Evolutionary conservation across 805 yeast genomes (phyloP).

Genomic region (Cyberlindnera petersonii): DNA sequence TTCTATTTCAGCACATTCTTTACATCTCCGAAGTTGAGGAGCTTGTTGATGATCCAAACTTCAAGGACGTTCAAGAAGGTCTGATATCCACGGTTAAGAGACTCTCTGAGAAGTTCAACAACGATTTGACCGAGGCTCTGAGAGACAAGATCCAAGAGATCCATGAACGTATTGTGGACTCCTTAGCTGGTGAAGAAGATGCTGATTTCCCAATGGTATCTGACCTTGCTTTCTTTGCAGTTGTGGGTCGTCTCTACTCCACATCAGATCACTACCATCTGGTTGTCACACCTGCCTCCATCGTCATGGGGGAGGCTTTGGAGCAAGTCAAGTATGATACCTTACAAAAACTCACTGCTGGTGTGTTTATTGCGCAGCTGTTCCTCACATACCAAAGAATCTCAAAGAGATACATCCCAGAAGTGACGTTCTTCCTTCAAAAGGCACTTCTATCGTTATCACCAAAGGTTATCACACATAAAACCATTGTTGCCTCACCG

Average conservation of each 20-base stretch:
- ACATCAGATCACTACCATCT: constrained; percentile 95
- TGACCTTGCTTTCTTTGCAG: constrained; percentile 63
- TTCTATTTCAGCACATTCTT: constrained; percentile 60
- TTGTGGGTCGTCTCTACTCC: constrained; percentile 78
- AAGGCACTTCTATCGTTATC: constrained; percentile 46
- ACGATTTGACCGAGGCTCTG: constrained; percentile 55
- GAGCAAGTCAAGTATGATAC: constrained; percentile 44
- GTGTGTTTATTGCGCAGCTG: constrained; percentile 62
- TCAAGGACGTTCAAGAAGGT: constrained; percentile 37
- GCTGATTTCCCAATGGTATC: constrained; percentile 37
- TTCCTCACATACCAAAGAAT: constrained; percentile 70
- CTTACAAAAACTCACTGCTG: constrained; percentile 47
- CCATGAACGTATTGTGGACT: constrained; percentile 45
- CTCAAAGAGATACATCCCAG: constrained; percentile 82
- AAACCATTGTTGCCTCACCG: constrained; percentile 11
- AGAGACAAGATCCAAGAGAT: constrained; percentile 54
- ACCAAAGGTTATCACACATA: constrained; percentile 26
- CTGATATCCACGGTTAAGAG: constrained; percentile 47
- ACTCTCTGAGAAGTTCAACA: constrained; percentile 63
- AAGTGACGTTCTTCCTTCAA: constrained; percentile 57
- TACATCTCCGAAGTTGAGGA: constrained; percentile 40
- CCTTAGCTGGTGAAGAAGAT: constrained; percentile 27
- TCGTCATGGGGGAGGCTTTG: constrained; percentile 68
- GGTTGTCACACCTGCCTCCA: constrained; percentile 77
- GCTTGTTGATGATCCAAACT: constrained; percentile 31